Evolutionary conservation across 257 asterid genomes (phyloP).

Genomic region (Salvia splendens): DNA sequence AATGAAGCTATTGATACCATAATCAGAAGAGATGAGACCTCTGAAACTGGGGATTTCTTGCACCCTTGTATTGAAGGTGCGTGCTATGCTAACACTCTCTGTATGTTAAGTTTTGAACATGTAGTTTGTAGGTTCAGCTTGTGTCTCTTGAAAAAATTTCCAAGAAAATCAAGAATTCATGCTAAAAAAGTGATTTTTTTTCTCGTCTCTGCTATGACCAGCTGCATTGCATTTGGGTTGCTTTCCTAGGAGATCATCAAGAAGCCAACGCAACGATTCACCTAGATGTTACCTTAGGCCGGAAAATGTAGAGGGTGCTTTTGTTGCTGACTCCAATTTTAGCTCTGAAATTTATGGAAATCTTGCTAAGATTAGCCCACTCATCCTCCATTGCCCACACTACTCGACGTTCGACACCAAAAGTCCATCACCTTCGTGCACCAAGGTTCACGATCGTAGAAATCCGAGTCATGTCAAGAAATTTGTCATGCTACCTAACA

Average conservation of each 20-base stretch:
- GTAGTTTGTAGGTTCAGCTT: background rate
- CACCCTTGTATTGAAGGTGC: conserved; percentile 97
- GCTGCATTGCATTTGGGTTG: conserved; percentile 96
- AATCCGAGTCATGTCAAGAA: conserved; percentile 24
- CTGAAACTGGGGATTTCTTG: conserved; percentile 66
- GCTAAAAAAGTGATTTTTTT: conserved; percentile 26
- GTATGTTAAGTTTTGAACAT: too few species aligned
- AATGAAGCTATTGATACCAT: conserved; percentile 82
- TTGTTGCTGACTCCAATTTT: conserved; percentile 39
- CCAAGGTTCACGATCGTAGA: conserved; percentile 22
- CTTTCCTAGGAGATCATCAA: conserved; percentile 74
- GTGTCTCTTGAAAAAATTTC: background rate
- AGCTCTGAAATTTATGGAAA: conserved; percentile 39
- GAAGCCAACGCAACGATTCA: conserved; percentile 71
- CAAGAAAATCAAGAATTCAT: background rate
- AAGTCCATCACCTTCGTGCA: conserved; percentile 32
- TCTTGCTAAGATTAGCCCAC: conserved; percentile 37
- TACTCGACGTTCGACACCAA: conserved; percentile 25
- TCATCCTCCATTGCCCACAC: conserved; percentile 39
- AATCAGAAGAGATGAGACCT: conserved; percentile 69
- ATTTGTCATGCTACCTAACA: conserved; percentile 33
- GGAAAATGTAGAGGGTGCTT: conserved; percentile 34
- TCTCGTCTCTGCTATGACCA: conserved; percentile 33
- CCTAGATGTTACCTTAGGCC: conserved; percentile 70
- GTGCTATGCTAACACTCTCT: too few species aligned